Evolutionary conservation across 2,329 filamentous ascomycete genomes (phyloP).

Genomic region (Talaromyces sp.): DNA sequence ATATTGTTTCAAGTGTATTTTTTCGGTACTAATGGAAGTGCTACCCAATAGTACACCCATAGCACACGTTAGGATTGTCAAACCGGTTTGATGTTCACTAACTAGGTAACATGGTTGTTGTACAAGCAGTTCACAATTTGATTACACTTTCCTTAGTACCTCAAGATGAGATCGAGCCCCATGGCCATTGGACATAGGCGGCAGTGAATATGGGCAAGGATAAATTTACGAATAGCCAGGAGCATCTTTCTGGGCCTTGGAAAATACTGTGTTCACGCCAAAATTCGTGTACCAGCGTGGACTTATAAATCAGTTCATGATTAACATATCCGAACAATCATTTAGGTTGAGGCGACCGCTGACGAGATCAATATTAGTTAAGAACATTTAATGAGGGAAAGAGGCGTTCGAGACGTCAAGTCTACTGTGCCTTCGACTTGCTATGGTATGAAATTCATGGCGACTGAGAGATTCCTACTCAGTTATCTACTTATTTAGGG

Average conservation of each 20-base stretch:
- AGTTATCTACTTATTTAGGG: background rate
- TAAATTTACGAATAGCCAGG: background rate
- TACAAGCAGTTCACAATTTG: background rate
- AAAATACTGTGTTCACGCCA: background rate
- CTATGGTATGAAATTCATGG: background rate
- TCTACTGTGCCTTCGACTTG: background rate
- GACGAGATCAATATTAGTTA: background rate
- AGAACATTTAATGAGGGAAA: background rate
- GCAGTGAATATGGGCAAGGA: background rate
- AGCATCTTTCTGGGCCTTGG: background rate
- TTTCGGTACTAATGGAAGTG: too few species aligned
- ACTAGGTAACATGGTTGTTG: background rate
- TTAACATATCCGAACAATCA: background rate
- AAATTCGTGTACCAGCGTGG: background rate
- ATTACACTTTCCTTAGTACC: background rate
- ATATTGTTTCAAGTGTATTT: too few species aligned
- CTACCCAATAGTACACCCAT: too few species aligned
- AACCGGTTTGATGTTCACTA: background rate
- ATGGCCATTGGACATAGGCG: background rate
- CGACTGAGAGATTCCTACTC: background rate
- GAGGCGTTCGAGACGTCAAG: background rate
- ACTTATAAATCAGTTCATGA: background rate
- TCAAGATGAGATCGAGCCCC: background rate
- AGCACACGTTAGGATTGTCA: background rate
- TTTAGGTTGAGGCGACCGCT: background rate